Percentiles rank a stretch among this genome's conserved stretches.
phyloP scores from a whole-genome alignment of 1,284 basidiomycete genomes.

The Stereum hirsutum region DNA sequence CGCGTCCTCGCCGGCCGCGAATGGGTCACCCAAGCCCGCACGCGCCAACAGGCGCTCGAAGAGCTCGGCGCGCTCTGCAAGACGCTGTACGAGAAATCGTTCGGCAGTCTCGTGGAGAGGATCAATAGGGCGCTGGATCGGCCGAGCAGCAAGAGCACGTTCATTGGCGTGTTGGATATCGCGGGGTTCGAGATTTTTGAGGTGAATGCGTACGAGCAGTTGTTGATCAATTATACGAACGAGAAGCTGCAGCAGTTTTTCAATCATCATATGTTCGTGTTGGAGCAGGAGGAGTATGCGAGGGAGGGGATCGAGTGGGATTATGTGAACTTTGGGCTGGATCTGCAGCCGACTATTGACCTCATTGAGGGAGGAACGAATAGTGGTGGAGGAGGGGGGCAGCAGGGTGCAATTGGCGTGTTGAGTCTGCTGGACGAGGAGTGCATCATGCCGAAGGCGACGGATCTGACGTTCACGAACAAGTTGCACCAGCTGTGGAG shows the following conservation, averaged over 20 bases:
- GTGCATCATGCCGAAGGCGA: constrained; percentile 99
- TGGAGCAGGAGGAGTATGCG: constrained; percentile 98
- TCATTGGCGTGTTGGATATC: constrained; percentile 98
- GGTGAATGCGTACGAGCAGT: constrained; percentile 90
- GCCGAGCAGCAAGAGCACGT: constrained; percentile 87
- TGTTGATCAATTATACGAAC: constrained; percentile 99
- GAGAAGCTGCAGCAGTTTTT: constrained; percentile 97
- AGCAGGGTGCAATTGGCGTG: constrained; percentile 80
- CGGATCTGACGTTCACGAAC: constrained; percentile 91
- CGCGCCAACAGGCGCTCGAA: constrained; percentile 87
- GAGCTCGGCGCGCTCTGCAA: constrained; percentile 93
- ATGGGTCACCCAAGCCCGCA: constrained; percentile 93
- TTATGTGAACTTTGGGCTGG: constrained; percentile 97
- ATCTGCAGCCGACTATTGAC: constrained; percentile 97
- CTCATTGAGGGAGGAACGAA: constrained; percentile 93
- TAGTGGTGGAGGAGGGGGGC: too few relatives aligned
- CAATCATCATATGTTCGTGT: constrained; percentile 99
- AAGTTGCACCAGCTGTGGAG: constrained; percentile 79
- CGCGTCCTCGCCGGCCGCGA: constrained; percentile 92
- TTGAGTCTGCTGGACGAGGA: constrained; percentile 95
- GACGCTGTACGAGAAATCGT: constrained; percentile 96
- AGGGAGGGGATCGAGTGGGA: constrained; percentile 98
- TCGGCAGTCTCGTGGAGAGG: constrained; percentile 88
- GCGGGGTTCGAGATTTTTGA: constrained; percentile 98
- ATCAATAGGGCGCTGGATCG: constrained; percentile 94